Percentiles rank a stretch among this genome's conserved stretches.
Conservation (phyloP, 768 basidiomycete species). For the Mycena vulgaris region DNA sequence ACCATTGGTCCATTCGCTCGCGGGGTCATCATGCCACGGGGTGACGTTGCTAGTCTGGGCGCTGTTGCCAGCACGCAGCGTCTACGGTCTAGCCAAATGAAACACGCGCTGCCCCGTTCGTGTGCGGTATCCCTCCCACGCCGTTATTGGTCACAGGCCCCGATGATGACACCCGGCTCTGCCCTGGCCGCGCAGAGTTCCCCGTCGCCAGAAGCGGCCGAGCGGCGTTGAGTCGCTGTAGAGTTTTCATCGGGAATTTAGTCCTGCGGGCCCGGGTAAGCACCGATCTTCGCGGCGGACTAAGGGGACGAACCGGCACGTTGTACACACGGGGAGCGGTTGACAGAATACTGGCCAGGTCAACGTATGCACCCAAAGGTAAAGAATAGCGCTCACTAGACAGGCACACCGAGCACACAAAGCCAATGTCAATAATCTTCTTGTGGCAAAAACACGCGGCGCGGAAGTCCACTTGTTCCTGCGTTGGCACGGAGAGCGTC, state of each 20-base stretch:
- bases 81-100: conserved; percentile 36
- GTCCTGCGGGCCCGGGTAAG: conserved; percentile 66
- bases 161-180: conserved; percentile 42
- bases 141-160: conserved; percentile 31
- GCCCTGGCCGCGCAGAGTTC: conserved; percentile 23
- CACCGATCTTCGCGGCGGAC: conserved; percentile 16
- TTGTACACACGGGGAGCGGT: conserved; percentile 93
- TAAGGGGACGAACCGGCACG: conserved; percentile 80
- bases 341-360: conserved; percentile 86
- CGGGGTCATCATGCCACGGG: conserved; percentile 35
- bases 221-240: conserved; percentile 83
- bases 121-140: conserved; percentile 31
- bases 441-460: conserved; percentile 99
- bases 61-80: conserved; percentile 24
- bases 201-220: conserved; percentile 56
- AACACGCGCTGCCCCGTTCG: conserved; percentile 35
- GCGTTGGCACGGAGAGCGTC: conserved; percentile 87
- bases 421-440: conserved; percentile 95
- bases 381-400: conserved; percentile 84
- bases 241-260: conserved; percentile 94
- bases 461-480: conserved; percentile 96
- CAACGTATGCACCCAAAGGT: conserved; percentile 2
- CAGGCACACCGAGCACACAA: conserved; percentile 98
- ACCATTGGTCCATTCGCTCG: conserved; percentile 35
- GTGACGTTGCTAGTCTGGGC: conserved; percentile 38